A percentile compares a stretch with the other conserved stretches of the same genome.
Conservation (phyloP, 208 protist species). For the Crithidia acanthocephali region DNA sequence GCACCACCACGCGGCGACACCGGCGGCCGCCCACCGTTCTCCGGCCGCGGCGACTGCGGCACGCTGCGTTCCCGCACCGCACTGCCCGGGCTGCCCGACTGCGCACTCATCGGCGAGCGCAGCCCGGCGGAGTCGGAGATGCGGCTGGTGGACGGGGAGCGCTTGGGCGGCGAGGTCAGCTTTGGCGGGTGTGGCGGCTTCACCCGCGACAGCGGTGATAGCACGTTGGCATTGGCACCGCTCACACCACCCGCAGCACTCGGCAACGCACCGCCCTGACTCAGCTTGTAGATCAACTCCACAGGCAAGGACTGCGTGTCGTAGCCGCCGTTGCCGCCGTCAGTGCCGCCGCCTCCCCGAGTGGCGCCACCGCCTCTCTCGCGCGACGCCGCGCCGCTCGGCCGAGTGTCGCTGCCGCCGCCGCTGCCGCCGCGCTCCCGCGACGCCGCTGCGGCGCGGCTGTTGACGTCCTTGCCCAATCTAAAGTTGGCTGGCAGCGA, state of each 20-base stretch:
- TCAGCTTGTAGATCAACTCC: conserved; percentile 58
- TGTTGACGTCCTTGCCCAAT: conserved; percentile 10
- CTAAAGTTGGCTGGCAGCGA: conserved; percentile 71
- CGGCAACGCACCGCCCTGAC: conserved; percentile 13
- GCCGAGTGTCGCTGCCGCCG: conserved; percentile 16
- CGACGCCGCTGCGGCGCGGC: conserved; percentile 1
- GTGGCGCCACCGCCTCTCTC: conserved; percentile 6
- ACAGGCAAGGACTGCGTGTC: conserved; percentile 76
- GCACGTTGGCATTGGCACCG: not conserved
- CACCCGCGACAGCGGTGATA: conserved; percentile 1
- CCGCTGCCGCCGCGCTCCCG: conserved; percentile 12
- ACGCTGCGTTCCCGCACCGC: conserved; percentile 9
- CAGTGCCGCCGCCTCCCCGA: not conserved
- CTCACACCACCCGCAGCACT: not conserved
- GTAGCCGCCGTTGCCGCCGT: conserved; percentile 24
- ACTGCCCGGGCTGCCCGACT: conserved; percentile 8
- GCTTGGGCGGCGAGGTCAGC: conserved; percentile 17
- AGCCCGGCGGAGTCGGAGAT: conserved; percentile 7
- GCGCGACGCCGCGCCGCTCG: conserved; percentile 8
- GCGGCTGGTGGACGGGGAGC: conserved; percentile 19
- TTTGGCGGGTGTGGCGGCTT: conserved; percentile 16
- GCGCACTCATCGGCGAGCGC: conserved; percentile 13
- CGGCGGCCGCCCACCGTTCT: conserved; percentile 3
- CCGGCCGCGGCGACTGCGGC: not conserved
- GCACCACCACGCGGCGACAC: conserved; percentile 11